Conservation (phyloP, 208 protist species). For the Histomonas meleagridis region DNA sequence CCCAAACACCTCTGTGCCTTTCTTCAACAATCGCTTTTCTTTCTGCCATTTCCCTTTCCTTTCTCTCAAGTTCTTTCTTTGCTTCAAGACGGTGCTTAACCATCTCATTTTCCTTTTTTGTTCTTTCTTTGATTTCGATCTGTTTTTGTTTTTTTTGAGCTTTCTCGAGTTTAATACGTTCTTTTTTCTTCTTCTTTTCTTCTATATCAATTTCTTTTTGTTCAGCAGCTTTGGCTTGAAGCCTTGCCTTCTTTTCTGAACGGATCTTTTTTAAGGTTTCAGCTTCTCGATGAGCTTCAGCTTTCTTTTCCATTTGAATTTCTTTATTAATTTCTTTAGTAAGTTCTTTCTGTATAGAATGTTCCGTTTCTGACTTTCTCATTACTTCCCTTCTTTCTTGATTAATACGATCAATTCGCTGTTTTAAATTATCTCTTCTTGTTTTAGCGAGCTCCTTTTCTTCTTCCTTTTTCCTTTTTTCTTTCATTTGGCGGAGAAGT, state of each 20-base stretch:
- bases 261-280: neutral
- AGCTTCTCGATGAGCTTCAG: neutral
- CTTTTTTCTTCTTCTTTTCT: neutral
- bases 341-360: neutral
- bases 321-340: neutral
- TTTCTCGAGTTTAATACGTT: neutral
- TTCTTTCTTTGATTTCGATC: neutral
- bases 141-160: neutral
- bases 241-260: neutral
- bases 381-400: neutral
- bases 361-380: neutral
- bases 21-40: neutral
- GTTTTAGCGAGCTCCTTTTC: neutral
- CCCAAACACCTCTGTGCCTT: neutral
- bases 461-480: neutral
- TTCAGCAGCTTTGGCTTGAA: neutral
- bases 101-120: neutral
- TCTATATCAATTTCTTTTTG: neutral
- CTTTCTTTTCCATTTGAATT: neutral
- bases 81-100: neutral
- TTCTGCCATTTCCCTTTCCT: neutral
- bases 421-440: neutral
- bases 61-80: neutral
- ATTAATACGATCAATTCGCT: neutral
- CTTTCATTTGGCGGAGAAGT: neutral